Conservation (phyloP, 2,329 filamentous ascomycete species). For the Hirsutella minnesotensis region DNA sequence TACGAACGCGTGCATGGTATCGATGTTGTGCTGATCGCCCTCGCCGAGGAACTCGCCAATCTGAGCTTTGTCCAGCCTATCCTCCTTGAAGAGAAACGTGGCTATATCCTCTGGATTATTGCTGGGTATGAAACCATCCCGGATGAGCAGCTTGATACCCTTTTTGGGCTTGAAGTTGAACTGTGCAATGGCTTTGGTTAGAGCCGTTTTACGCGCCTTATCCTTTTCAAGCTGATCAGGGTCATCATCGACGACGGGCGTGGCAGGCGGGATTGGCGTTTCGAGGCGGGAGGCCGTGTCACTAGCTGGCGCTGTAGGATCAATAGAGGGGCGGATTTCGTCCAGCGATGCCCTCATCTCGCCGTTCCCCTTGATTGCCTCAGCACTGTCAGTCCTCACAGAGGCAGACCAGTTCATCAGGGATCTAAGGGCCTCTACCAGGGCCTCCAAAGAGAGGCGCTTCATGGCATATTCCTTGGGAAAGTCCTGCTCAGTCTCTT, state of each 20-base stretch:
- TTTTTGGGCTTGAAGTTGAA: slow-evolving; percentile 99
- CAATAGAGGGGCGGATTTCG: slow-evolving; percentile 51
- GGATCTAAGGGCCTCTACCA: slow-evolving; percentile 81
- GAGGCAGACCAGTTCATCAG: slow-evolving; percentile 80
- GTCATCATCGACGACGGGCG: slow-evolving; percentile 71
- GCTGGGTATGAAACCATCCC: slow-evolving; percentile 78
- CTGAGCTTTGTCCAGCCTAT: slow-evolving; percentile 79
- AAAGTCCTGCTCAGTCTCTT: slow-evolving; percentile 55
- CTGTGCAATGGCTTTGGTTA: slow-evolving; percentile 76
- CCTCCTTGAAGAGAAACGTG: slow-evolving; percentile 67
- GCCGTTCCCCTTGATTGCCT: slow-evolving; percentile 14
- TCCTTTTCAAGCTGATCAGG: slow-evolving; percentile 89
- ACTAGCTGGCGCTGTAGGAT: slow-evolving; percentile 42
- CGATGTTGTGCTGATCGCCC: slow-evolving; percentile 84
- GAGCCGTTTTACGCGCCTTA: slow-evolving; percentile 84
- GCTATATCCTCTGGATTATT: slow-evolving; percentile 74
- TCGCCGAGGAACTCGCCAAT: slow-evolving; percentile 93
- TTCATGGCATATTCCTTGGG: slow-evolving; percentile 89
- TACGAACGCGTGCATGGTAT: slow-evolving; percentile 97
- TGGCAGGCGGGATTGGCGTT: slow-evolving; percentile 47
- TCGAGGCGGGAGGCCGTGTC: slow-evolving; percentile 51
- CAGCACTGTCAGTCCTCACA: slow-evolving; percentile 43
- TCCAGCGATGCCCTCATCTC: slow-evolving; percentile 27
- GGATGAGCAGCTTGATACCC: slow-evolving; percentile 72
- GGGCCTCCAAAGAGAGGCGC: slow-evolving; percentile 72